A percentile compares a stretch with the other conserved stretches of the same genome.
These are phyloP conservation scores for Penicillium freii DNA, from an alignment of 2,329 filamentous ascomycete species.

Conservation along the genomic window DNA sequence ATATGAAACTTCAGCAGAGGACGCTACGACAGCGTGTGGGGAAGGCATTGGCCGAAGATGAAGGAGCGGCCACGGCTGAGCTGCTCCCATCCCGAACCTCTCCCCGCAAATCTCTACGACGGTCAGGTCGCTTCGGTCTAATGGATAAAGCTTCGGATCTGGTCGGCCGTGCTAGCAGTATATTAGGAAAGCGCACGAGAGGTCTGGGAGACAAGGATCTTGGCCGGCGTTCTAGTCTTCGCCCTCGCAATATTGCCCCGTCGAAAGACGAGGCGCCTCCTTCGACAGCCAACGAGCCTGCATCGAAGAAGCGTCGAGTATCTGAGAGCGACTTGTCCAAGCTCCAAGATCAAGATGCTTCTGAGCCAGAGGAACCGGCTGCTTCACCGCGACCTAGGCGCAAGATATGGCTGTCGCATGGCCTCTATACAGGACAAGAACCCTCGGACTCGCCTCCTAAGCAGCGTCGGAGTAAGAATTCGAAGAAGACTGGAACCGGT, in stretches of 20 bases:
- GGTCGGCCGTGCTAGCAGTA: slow-evolving; percentile 50
- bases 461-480: slow-evolving; percentile 48
- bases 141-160: slow-evolving; percentile 46
- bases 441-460: slow-evolving; percentile 48
- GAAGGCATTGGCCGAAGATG: slow-evolving; percentile 29
- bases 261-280: slow-evolving; percentile 24
- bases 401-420: slow-evolving; percentile 79
- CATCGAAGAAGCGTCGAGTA: slow-evolving; percentile 44
- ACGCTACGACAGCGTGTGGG: slow-evolving; percentile 34
- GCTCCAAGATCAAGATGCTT: slow-evolving; percentile 18
- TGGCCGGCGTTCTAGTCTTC: slow-evolving; percentile 56
- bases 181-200: slow-evolving; percentile 61
- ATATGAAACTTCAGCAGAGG: slow-evolving; percentile 29
- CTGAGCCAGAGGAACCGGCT: slow-evolving; percentile 21
- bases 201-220: slow-evolving; percentile 60
- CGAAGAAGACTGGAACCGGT: slow-evolving; percentile 33
- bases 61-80: slow-evolving; percentile 26
- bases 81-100: slow-evolving; percentile 21
- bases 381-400: slow-evolving; percentile 38
- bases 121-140: slow-evolving; percentile 46
- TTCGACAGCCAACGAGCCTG: slow-evolving; percentile 23
- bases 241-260: slow-evolving; percentile 43
- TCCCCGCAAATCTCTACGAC: slow-evolving; percentile 33
- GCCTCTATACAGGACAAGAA: slow-evolving; percentile 82
- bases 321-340: slow-evolving; percentile 38